phyloP scores from a whole-genome alignment of 306 rosid species.

The Vicia faba region DNA sequence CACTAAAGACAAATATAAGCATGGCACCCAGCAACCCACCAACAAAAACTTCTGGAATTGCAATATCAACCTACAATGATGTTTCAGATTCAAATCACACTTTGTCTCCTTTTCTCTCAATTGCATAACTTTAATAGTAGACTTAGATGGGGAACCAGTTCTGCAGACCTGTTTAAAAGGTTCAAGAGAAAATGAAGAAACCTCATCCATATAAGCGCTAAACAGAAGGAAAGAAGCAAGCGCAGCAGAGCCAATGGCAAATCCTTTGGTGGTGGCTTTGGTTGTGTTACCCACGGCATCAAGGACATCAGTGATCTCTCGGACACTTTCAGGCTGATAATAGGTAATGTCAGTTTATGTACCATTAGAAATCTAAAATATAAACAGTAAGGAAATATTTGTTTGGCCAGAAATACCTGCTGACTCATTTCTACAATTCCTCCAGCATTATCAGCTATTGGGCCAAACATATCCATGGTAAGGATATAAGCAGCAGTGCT shows the following conservation, averaged over 20 bases:
- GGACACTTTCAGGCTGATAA: constrained; percentile 93
- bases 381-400: constrained; percentile 24
- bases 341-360: constrained; percentile 21
- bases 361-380: constrained; percentile 32
- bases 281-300: constrained; percentile 99
- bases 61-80: constrained; percentile 85
- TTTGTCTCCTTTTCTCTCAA: constrained; percentile 19
- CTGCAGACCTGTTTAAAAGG: constrained; percentile 82
- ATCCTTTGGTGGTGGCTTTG: constrained; percentile 97
- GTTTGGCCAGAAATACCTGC: constrained; percentile 62
- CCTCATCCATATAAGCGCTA: constrained; percentile 99
- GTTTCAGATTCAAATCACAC: not conserved
- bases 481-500: constrained; percentile 99
- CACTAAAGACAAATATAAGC: constrained; percentile 95
- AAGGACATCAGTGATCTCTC: constrained; percentile 95
- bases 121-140: constrained; percentile 10
- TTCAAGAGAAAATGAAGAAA: constrained; percentile 69
- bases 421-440: constrained; percentile 99
- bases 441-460: constrained; percentile 99
- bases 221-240: constrained; percentile 98
- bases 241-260: constrained; percentile 99
- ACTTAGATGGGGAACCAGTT: constrained; percentile 25
- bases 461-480: constrained; percentile 99
- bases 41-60: constrained; percentile 91
- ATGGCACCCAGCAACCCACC: constrained; percentile 97